Evolutionary conservation across 306 rosid species (phyloP), one percentile per base, ranked within the genome.

Genomic region (Sicyos edulis): DNA sequence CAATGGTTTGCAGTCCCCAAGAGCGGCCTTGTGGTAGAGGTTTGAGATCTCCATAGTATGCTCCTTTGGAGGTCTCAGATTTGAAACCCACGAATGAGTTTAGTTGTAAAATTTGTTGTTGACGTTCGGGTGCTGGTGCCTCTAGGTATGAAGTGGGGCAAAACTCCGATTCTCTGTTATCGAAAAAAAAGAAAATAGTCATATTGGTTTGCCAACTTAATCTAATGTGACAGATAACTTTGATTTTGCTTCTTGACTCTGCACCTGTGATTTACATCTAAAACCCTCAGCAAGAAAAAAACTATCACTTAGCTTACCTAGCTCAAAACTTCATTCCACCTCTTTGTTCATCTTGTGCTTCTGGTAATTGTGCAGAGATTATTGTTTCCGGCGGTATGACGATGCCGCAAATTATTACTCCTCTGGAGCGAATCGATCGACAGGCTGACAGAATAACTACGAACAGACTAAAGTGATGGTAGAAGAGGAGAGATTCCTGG

Each of bases 341-440:
- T 26, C 29, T 11, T 71, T 37, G 10, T 64, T 42, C 32, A 17
- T 42, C n/a, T 72, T 49, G 44, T 7, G 65, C 37, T 22, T 34
- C 52, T 54, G 54, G 54, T 16, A 44, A 70, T 70, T 8, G 45
- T 82, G 84, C 96, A 91, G 97, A 91, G 82, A 88, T 91, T 49
- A 88, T 91, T 19, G 92, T 91, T 81, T 91, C 96, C 10, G 97
- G 96, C 64, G 97, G 96, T 69, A 91, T 91, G 97, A 82, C 97
- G n/a, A 87, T 91, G 96, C 97, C 97, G 1, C 96, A 88, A 82
- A 45, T 80, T 26, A 84, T 91, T 63, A 85, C 92, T 74, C 95
- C 92, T 2, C 5, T 70, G 49, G 85, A 82, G 80, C 80, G 90
- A 82, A 80, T 62, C 74, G 47, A 84, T 78, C 78, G 81, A 40